Percentiles rank a stretch among this genome's conserved stretches.
Evolutionary conservation across 768 basidiomycete species (phyloP).

Genomic region (Mycena latifolia): DNA sequence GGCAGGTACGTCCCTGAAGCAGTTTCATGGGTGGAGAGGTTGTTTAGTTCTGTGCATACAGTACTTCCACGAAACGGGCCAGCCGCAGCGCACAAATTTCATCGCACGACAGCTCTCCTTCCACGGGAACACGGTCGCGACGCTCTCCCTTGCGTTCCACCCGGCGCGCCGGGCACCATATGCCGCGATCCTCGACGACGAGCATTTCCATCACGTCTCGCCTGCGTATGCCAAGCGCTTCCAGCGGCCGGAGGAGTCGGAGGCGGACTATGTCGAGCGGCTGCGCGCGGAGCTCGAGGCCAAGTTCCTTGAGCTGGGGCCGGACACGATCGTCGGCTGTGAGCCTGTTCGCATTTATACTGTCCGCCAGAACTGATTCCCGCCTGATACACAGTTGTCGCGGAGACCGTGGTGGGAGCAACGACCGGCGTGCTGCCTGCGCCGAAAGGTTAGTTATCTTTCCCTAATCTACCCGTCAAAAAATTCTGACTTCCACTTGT

Average conservation of each 20-base stretch:
- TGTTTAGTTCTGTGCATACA: constrained; percentile 40
- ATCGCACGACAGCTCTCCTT: constrained; percentile 85
- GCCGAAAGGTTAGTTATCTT: too few relatives aligned
- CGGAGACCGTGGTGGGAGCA: constrained; percentile 91
- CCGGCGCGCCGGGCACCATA: constrained; percentile 78
- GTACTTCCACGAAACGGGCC: constrained; percentile 80
- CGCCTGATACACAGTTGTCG: constrained; percentile 65
- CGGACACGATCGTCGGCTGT: constrained; percentile 88
- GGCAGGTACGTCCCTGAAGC: constrained; percentile 63
- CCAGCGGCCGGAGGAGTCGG: constrained; percentile 74
- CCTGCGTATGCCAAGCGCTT: constrained; percentile 91
- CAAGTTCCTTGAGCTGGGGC: constrained; percentile 86
- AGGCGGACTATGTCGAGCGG: constrained; percentile 84
- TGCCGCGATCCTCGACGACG: constrained; percentile 69
- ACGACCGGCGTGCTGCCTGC: constrained; percentile 82
- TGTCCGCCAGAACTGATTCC: background rate
- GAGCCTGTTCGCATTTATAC: constrained; percentile 43
- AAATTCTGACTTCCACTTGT: too few relatives aligned
- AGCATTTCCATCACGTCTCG: constrained; percentile 86
- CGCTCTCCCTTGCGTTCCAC: constrained; percentile 77
- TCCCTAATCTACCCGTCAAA: too few relatives aligned
- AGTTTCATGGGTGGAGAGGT: too few relatives aligned
- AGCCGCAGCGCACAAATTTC: constrained; percentile 79
- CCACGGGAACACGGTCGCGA: constrained; percentile 87
- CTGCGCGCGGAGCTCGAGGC: constrained; percentile 85